These are phyloP conservation scores for Grifola frondosa DNA, from an alignment of 1,284 basidiomycete species.

Conservation along the genomic window DNA sequence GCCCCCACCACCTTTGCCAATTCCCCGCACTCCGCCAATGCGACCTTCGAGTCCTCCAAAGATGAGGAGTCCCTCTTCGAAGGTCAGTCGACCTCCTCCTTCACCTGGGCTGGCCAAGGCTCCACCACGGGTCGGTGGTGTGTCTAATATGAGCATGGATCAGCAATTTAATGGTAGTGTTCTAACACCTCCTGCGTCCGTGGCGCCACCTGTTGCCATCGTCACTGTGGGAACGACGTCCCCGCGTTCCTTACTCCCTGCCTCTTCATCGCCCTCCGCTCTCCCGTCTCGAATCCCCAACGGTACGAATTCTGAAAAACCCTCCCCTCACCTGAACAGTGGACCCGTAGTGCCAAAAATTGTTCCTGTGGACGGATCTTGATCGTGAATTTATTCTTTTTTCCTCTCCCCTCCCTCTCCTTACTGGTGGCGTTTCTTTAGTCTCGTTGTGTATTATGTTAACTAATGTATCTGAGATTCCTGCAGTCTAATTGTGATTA, in stretches of 20 bases:
- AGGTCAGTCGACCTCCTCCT: conserved; percentile 9
- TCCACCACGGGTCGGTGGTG: conserved; percentile 11
- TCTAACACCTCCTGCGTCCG: conserved; percentile 4
- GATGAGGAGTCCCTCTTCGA: conserved; percentile 15
- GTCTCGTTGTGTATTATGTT: background rate
- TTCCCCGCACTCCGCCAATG: conserved; percentile 14
- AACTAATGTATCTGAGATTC: conserved; percentile 4
- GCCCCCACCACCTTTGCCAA: conserved; percentile 15
- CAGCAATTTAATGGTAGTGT: conserved; percentile 9
- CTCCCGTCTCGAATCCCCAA: conserved; percentile 16
- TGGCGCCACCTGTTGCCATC: conserved; percentile 2
- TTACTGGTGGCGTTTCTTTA: background rate
- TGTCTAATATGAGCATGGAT: conserved; percentile 11
- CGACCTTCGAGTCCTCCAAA: conserved; percentile 14
- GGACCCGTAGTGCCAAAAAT: conserved; percentile 13
- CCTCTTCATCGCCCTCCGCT: conserved; percentile 4
- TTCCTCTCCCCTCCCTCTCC: background rate
- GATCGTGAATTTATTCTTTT: conserved; percentile 9
- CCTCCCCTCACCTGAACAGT: conserved; percentile 6
- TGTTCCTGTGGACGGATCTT: conserved; percentile 23
- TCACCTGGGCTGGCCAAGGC: conserved; percentile 18
- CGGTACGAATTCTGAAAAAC: conserved; percentile 15
- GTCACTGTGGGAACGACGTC: conserved; percentile 8
- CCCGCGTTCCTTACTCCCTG: conserved; percentile 8
- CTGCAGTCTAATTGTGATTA: no score